Percentiles rank a stretch among this genome's conserved stretches.
These are phyloP conservation scores for Trifolium fragiferum DNA, from an alignment of 306 rosid genomes.

Conservation along the genomic window DNA sequence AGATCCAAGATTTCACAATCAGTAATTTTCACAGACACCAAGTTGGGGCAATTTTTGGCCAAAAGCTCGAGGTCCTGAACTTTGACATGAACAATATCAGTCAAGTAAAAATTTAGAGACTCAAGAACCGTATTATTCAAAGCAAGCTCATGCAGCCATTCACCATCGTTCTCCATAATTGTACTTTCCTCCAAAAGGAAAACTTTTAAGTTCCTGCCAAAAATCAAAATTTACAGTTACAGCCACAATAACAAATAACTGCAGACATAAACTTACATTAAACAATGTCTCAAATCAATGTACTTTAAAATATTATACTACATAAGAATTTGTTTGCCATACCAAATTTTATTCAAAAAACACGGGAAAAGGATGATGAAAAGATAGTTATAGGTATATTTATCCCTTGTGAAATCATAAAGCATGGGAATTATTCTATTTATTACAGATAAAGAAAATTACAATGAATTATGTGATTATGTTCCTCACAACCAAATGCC, in stretches of 20 bases:
- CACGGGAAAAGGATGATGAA: not conserved
- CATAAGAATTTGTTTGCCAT: not conserved
- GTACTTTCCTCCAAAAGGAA: constrained; percentile 90
- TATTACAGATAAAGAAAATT: too few species aligned
- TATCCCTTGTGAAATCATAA: not conserved
- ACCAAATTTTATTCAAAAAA: not conserved
- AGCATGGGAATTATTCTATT: not conserved
- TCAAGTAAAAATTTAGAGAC: constrained; percentile 83
- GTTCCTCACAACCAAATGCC: too few species aligned
- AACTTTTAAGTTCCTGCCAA: constrained; percentile 70
- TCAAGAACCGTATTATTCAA: constrained; percentile 82
- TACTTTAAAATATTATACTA: constrained; percentile 27
- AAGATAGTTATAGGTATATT: not conserved
- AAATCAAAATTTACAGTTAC: constrained; percentile 21
- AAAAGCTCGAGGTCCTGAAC: constrained; percentile 78
- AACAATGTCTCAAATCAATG: constrained; percentile 43
- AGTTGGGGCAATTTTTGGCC: constrained; percentile 80
- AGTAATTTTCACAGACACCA: constrained; percentile 68
- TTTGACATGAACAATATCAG: constrained; percentile 54
- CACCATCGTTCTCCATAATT: constrained; percentile 62
- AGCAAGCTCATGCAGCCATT: constrained; percentile 94
- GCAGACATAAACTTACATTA: constrained; percentile 29
- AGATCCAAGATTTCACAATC: constrained; percentile 80
- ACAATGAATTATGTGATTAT: too few species aligned
- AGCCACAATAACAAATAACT: not conserved